These are phyloP conservation scores for Euryodendron excelsum DNA, from an alignment of 148 eudicot species.

Conservation along the genomic window DNA sequence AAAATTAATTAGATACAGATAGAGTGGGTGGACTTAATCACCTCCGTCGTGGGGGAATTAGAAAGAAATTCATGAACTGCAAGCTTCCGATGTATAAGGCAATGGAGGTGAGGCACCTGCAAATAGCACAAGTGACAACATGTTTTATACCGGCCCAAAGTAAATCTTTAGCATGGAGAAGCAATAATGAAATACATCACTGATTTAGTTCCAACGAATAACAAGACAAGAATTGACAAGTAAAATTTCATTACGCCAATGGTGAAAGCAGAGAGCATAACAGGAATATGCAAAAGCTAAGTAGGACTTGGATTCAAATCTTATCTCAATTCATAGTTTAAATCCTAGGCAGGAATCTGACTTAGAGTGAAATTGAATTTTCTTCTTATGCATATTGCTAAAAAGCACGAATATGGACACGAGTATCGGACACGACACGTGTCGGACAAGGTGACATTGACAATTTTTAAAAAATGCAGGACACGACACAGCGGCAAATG, in stretches of 20 bases:
- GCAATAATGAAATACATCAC: background rate
- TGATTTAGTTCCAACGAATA: background rate
- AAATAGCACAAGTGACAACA: conserved; percentile 10
- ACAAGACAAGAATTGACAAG: background rate
- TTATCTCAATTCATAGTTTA: background rate
- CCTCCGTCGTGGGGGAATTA: conserved; percentile 49
- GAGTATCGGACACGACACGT: too few species aligned
- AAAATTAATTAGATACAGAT: background rate
- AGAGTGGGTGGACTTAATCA: conserved; percentile 19
- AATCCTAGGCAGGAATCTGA: background rate
- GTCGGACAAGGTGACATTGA: too few species aligned
- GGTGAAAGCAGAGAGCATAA: background rate
- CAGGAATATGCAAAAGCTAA: background rate
- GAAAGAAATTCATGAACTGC: conserved; percentile 56
- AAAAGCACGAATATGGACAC: too few species aligned
- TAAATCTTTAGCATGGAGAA: background rate
- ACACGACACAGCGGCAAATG: too few species aligned
- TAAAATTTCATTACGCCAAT: background rate
- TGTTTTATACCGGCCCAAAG: background rate
- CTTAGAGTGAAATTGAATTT: background rate
- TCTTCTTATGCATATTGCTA: background rate
- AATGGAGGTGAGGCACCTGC: conserved; percentile 91
- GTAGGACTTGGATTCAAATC: background rate
- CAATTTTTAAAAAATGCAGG: too few species aligned
- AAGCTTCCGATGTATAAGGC: conserved; percentile 76